phyloP scores from a whole-genome alignment of 495 filamentous ascomycete species.

The Astrothelium subdiscretum region DNA sequence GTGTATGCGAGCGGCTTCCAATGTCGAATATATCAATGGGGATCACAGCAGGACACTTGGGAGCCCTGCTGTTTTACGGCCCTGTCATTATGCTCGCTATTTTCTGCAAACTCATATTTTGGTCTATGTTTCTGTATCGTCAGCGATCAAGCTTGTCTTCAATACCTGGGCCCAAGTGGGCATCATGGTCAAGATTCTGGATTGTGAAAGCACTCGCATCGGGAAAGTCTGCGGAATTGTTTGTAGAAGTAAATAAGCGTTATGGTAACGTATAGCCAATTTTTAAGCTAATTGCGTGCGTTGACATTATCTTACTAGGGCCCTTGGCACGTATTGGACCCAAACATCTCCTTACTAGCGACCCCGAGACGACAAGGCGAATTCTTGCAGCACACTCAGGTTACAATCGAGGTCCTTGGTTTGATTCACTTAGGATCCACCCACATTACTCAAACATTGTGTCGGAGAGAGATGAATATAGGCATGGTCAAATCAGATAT shows the following conservation, averaged over 20 bases:
- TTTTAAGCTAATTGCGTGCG: not conserved
- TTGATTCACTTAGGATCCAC: constrained; percentile 20
- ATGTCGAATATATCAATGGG: too few species aligned
- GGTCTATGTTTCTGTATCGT: not conserved
- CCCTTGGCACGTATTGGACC: constrained; percentile 34
- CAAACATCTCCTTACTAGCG: constrained; percentile 30
- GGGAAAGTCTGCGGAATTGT: not conserved
- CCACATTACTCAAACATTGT: constrained; percentile 18
- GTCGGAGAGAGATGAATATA: constrained; percentile 11
- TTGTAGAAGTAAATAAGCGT: not conserved
- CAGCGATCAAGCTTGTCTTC: not conserved
- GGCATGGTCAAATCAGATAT: constrained; percentile 11
- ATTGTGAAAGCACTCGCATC: constrained; percentile 4
- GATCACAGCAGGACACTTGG: not conserved
- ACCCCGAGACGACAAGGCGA: constrained; percentile 25
- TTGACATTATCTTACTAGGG: constrained; percentile 17
- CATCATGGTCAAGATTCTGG: constrained; percentile 11
- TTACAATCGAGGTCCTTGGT: constrained; percentile 20
- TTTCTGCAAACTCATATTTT: not conserved
- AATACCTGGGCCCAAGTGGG: constrained; percentile 7
- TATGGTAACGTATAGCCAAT: constrained; percentile 1
- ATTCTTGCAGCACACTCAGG: constrained; percentile 27
- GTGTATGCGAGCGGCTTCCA: too few species aligned
- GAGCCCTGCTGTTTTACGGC: not conserved
- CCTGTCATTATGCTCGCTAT: not conserved